Evolutionary conservation across 2,329 filamentous ascomycete genomes (phyloP), one percentile per base, ranked within the genome.

Genomic region (Pochonia chlamydosporia): DNA sequence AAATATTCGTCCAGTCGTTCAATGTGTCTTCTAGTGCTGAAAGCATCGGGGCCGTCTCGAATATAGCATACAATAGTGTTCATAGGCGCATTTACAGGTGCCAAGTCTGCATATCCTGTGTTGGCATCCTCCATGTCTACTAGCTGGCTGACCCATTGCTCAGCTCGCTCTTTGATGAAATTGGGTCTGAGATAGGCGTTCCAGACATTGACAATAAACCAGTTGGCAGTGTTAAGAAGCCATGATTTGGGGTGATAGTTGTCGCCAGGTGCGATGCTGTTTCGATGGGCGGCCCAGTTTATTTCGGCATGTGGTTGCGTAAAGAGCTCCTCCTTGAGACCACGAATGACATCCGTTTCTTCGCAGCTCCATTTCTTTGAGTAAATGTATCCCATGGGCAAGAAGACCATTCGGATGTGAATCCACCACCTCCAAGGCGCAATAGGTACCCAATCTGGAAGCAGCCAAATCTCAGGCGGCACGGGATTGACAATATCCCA

Each of bases 381-480:
- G 72, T 87, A 96, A 36, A 97, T 67, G 61, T 87, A 96, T 1
- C 86, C 83, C 89, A 97, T 96, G 5, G 91, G 86, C 42, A 96
- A 65, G 59, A 92, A 96, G n/a, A 99, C 91, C 67, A 87, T 83
- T n/a, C 93, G 89, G 66, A 96, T 96, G 59, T 99, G 93, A 59
- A 97, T 88, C 92, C 91, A 96, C 91, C 92, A 96, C 55, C 89
- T 76, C 89, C 90, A 95, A 0, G 92, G 92, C 5, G 89, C 83
- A 60, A 96, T 78, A 1, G 91, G 91, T 3, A 89, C 78, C 89
- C 89, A 96, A 64, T 96, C 88, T 0, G 91, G 91, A 3, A 96
- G 70, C 35, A 96, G 74, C 93, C 93, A 99, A 39, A 97, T 66
- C 70, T 99, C 93, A 0, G 93, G 88, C 1, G 93, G 93, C 2